These are phyloP conservation scores for Mayamaea pseudoterrestris DNA, from an alignment of 108 stramenopile species.

Conservation along the genomic window DNA sequence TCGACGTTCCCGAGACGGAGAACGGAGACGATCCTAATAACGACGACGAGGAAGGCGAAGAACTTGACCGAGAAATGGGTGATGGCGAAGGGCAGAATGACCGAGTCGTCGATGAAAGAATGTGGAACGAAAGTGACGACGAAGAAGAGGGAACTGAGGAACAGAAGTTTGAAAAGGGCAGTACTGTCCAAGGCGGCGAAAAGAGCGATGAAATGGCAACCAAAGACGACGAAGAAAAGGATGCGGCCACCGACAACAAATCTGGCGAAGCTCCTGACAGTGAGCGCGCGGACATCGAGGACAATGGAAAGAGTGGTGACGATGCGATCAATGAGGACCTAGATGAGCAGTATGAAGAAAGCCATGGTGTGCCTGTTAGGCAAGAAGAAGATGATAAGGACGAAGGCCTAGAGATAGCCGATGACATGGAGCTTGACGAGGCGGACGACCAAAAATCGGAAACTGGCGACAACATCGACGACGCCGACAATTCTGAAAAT, in stretches of 20 bases:
- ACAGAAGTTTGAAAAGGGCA: slow-evolving; percentile 91
- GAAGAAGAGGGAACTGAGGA: slow-evolving; percentile 73
- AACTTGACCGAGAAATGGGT: slow-evolving; percentile 97
- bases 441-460: slow-evolving; percentile 11
- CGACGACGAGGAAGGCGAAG: slow-evolving; percentile 85
- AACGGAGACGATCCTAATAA: slow-evolving; percentile 47
- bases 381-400: slow-evolving; percentile 32
- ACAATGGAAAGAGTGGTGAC: slow-evolving; percentile 28
- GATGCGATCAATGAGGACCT: slow-evolving; percentile 64
- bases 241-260: neutral
- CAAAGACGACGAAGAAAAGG: slow-evolving; percentile 73
- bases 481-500: slow-evolving; percentile 9
- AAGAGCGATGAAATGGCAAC: slow-evolving; percentile 88
- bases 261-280: no score
- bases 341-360: slow-evolving; percentile 74
- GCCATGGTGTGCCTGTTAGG: slow-evolving; percentile 53
- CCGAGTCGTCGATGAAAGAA: slow-evolving; percentile 92
- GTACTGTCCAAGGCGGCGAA: slow-evolving; percentile 67
- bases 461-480: slow-evolving; percentile 2
- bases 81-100: slow-evolving; percentile 82
- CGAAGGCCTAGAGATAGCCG: slow-evolving; percentile 25
- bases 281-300: slow-evolving; percentile 15
- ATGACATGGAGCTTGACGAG: slow-evolving; percentile 27
- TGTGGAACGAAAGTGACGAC: slow-evolving; percentile 93
- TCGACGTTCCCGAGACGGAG: slow-evolving; percentile 74